Evolutionary conservation across 2,329 filamentous ascomycete genomes (phyloP).

Genomic region (Fusarium verrucosum): DNA sequence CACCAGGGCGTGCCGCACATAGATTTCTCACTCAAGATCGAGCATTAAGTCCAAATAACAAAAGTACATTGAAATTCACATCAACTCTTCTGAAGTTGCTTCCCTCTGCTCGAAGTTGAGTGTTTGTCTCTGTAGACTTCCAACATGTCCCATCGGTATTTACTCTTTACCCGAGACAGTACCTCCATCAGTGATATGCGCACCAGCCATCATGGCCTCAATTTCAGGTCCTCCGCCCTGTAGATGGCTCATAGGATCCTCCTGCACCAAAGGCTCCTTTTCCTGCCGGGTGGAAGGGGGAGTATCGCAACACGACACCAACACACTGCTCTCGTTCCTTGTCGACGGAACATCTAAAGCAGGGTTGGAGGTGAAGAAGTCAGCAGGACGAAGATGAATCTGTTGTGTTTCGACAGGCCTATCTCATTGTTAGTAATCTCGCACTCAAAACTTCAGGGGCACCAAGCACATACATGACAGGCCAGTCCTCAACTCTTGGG

Average conservation of each 20-base stretch:
- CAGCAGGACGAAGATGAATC: slow-evolving; percentile 47
- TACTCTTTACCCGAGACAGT: not conserved
- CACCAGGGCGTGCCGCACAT: slow-evolving; percentile 95
- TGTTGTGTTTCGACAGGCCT: slow-evolving; percentile 23
- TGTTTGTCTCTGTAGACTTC: not conserved
- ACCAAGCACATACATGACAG: slow-evolving; percentile 57
- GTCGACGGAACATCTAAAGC: slow-evolving; percentile 56
- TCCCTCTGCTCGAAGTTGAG: not conserved
- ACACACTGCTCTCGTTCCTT: slow-evolving; percentile 53
- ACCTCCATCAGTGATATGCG: slow-evolving; percentile 23
- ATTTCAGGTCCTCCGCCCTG: slow-evolving; percentile 43
- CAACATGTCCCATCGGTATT: not conserved
- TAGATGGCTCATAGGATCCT: slow-evolving; percentile 46
- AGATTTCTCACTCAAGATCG: slow-evolving; percentile 95
- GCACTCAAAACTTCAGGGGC: not conserved
- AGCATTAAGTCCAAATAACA: slow-evolving; percentile 45
- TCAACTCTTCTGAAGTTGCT: too few relatives aligned
- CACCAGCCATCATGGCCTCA: slow-evolving; percentile 33
- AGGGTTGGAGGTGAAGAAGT: slow-evolving; percentile 59
- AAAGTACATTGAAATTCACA: not conserved
- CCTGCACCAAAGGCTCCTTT: slow-evolving; percentile 41
- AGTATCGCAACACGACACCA: slow-evolving; percentile 49
- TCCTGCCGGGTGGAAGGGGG: slow-evolving; percentile 5
- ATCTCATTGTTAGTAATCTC: not conserved
- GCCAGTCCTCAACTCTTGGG: slow-evolving; percentile 60